A percentile compares a stretch with the other conserved stretches of the same genome.
These are phyloP conservation scores for Cercospora brassicicola DNA, from an alignment of 2,329 filamentous ascomycete species.

Conservation along the genomic window DNA sequence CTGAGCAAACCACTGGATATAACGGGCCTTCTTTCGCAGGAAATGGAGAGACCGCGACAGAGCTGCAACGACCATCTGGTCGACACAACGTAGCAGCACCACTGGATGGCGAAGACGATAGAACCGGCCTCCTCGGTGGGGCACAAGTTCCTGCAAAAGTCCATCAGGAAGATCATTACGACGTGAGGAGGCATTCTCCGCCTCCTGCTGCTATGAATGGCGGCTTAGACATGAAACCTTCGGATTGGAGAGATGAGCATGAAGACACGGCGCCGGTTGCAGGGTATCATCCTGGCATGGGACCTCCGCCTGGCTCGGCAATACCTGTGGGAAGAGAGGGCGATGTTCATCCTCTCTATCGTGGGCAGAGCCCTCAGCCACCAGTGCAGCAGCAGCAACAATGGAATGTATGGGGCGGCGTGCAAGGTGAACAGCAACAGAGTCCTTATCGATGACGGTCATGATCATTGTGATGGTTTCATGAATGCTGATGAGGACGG, in stretches of 20 bases:
- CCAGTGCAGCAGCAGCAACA: neutral
- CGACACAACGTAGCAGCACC: neutral
- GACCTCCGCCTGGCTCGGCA: slow-evolving; percentile 16
- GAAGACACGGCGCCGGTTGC: neutral
- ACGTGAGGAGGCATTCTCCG: neutral
- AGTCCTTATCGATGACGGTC: slow-evolving; percentile 16
- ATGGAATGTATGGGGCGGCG: slow-evolving; percentile 24
- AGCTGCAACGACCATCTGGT: slow-evolving; percentile 24
- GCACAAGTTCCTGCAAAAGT: slow-evolving; percentile 20
- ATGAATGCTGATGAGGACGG: neutral
- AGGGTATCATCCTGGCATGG: slow-evolving; percentile 32
- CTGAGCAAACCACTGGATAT: slow-evolving; percentile 23
- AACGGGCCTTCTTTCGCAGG: slow-evolving; percentile 26
- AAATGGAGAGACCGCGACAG: slow-evolving; percentile 28
- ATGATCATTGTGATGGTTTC: neutral
- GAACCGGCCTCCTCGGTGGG: slow-evolving; percentile 31
- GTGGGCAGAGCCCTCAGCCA: slow-evolving; percentile 16
- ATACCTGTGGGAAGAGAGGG: slow-evolving; percentile 16
- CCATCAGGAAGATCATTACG: neutral
- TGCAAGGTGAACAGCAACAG: slow-evolving; percentile 11
- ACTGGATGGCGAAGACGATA: slow-evolving; percentile 30
- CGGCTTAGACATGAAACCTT: slow-evolving; percentile 21
- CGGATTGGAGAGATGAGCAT: slow-evolving; percentile 15
- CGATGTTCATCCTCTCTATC: slow-evolving; percentile 23
- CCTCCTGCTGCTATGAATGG: slow-evolving; percentile 2